Base-by-base conservation (phyloP, 2,329 filamentous ascomycete genomes). In the Ambrosiella cleistominuta region DNA sequence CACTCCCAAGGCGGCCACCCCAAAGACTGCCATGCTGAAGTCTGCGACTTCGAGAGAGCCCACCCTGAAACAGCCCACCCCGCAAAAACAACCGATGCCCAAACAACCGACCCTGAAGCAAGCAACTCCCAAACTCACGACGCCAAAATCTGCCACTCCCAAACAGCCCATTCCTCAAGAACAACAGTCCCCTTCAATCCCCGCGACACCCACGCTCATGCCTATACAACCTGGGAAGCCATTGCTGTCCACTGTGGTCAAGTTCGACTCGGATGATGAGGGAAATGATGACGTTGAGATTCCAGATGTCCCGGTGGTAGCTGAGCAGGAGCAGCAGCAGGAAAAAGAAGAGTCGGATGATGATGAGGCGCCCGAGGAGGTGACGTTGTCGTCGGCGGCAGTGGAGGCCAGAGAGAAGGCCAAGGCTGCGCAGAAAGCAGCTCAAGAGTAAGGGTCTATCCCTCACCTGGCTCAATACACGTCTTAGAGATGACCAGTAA, bases 311-410 rank as follows among this genome's bases (percentile, higher is more conserved):
- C 56, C 15, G 40, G 40, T 39, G 13, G n/a, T 6, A 6, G 19
- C 35, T 11, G 36, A 13, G 8, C 6, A 52, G 9, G 50, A 52
- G 19, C 12, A 36, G 8, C 15, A 12, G 13, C 27, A 54, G n/a
- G 37, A 54, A 36, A 27, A 54, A 8, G 17, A 19, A 11, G 52
- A 54, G 7, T 40, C 7, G 47, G 75, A 78, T 49, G 77, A 80
- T 56, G 77, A 80, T 56, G 77, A 75, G 53, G 77, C 77, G 0
- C 78, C 78, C 7, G 79, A 81, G 66, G 78, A 75, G 2, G 72
- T 81, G n/a, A 80, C 78, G 0, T 77, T 76, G 1, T 66, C 68
- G 11, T 70, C 71, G 53, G 75, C 73, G 2, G 76, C 75, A 1
- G 71, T 69, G 12, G 69, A 74, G 60, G 69, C 71, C 19, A 71